Conservation (phyloP, 371 early-diverging fungal genomes). For the Rozella allomycis region DNA sequence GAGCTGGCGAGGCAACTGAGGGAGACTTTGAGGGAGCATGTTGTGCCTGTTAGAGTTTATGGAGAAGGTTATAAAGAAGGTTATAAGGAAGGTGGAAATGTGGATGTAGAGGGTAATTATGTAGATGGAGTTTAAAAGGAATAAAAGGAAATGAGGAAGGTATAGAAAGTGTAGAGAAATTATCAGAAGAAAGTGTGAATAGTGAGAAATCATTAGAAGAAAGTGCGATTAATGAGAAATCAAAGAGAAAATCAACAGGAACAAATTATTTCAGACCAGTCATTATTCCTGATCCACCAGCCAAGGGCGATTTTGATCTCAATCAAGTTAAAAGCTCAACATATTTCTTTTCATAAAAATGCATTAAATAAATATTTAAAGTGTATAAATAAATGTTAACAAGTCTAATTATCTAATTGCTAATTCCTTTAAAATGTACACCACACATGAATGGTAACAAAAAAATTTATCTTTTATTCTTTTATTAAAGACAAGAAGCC, state of each 20-base stretch:
- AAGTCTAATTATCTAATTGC: too few relatives aligned
- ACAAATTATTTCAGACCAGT: neutral
- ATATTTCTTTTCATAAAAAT: constrained; percentile 59
- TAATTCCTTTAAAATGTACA: too few relatives aligned
- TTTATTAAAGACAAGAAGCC: too few relatives aligned
- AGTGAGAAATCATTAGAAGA: constrained; percentile 10
- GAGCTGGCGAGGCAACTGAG: constrained; percentile 7
- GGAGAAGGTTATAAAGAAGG: constrained; percentile 9
- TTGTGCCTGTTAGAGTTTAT: too few relatives aligned
- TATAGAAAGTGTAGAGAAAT: constrained; percentile 1
- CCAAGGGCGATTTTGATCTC: constrained; percentile 63
- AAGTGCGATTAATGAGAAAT: neutral
- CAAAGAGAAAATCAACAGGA: constrained; percentile 2
- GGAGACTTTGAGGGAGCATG: too few relatives aligned
- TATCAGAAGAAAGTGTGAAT: neutral
- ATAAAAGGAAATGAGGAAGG: constrained; percentile 8
- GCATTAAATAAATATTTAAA: too few relatives aligned
- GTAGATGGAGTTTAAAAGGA: constrained; percentile 3
- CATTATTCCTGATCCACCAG: constrained; percentile 44
- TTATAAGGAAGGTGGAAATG: constrained; percentile 3
- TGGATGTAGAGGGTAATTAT: constrained; percentile 10
- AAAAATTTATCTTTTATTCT: too few relatives aligned
- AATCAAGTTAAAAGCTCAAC: constrained; percentile 45
- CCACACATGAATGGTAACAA: too few relatives aligned
- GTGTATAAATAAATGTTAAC: too few relatives aligned